phyloP scores from a whole-genome alignment of 441 rosid species.

The Aquilaria agallochum region DNA sequence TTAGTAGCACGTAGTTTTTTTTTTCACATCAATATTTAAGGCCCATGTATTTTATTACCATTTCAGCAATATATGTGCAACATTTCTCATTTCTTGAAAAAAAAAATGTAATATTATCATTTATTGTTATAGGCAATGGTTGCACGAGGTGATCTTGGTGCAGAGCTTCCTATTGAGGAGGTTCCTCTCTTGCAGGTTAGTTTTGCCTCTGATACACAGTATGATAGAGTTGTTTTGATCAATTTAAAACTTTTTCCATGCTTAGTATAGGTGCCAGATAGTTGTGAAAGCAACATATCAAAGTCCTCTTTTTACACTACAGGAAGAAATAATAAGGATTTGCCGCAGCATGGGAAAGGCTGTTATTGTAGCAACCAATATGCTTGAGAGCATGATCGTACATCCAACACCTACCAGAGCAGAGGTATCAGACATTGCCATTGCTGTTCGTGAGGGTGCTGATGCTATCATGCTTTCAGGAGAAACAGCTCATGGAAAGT shows the following conservation, averaged over 20 bases:
- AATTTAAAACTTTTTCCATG: slow-evolving; percentile 13
- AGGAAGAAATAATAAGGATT: slow-evolving; percentile 70
- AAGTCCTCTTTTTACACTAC: slow-evolving; percentile 18
- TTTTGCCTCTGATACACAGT: slow-evolving; percentile 20
- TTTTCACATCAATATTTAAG: background rate
- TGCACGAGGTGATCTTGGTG: slow-evolving; percentile 99
- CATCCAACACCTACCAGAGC: slow-evolving; percentile 98
- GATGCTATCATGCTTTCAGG: slow-evolving; percentile 99
- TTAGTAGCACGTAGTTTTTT: background rate
- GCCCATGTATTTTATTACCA: background rate
- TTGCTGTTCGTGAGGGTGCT: slow-evolving; percentile 97
- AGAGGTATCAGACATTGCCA: slow-evolving; percentile 97
- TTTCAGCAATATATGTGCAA: slow-evolving; percentile 7
- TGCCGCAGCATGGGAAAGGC: slow-evolving; percentile 99
- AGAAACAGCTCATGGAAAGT: slow-evolving; percentile 99
- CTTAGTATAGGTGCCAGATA: slow-evolving; percentile 6
- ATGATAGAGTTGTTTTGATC: slow-evolving; percentile 4
- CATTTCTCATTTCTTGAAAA: background rate
- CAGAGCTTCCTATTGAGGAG: slow-evolving; percentile 98
- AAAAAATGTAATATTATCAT: slow-evolving; percentile 2
- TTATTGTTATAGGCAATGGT: slow-evolving; percentile 75
- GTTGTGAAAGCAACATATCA: slow-evolving; percentile 10
- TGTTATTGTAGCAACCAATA: slow-evolving; percentile 96
- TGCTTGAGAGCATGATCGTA: slow-evolving; percentile 99
- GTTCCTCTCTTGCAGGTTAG: slow-evolving; percentile 92